Percentiles rank a stretch among this genome's conserved stretches.
These are phyloP conservation scores for Lepidium sativum DNA, from an alignment of 345 rosid species.

Conservation along the genomic window DNA sequence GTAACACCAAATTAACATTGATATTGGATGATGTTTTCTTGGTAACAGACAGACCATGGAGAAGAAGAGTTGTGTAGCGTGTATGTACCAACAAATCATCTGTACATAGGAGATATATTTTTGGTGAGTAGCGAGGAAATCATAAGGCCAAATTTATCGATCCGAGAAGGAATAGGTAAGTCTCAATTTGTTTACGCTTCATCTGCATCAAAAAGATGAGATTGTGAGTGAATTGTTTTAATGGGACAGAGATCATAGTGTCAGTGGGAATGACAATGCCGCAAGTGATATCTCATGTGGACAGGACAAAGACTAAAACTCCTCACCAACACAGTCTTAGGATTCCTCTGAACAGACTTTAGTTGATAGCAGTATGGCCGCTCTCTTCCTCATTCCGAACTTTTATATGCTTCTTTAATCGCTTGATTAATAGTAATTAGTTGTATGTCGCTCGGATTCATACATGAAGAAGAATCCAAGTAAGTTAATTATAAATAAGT, in stretches of 20 bases:
- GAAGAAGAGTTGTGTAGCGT: slow-evolving; percentile 86
- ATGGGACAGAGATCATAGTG: slow-evolving; percentile 63
- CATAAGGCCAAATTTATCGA: slow-evolving; percentile 74
- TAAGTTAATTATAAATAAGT: too few relatives aligned
- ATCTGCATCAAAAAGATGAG: background rate
- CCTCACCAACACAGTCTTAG: slow-evolving; percentile 42
- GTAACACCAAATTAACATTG: background rate
- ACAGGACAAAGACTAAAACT: slow-evolving; percentile 31
- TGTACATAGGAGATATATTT: slow-evolving; percentile 77
- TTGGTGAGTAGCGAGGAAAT: slow-evolving; percentile 71
- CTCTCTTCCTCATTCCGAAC: background rate
- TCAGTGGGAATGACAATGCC: slow-evolving; percentile 97
- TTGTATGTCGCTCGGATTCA: too few relatives aligned
- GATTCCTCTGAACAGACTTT: slow-evolving; percentile 54
- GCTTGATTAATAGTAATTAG: too few relatives aligned
- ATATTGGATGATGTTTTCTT: background rate
- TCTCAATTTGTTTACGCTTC: background rate
- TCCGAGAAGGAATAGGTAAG: slow-evolving; percentile 89
- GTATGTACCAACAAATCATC: slow-evolving; percentile 80
- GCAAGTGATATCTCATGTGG: slow-evolving; percentile 49
- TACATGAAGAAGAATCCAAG: too few relatives aligned
- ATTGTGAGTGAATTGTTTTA: slow-evolving; percentile 1
- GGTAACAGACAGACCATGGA: slow-evolving; percentile 50
- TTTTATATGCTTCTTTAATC: too few relatives aligned
- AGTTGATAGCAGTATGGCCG: background rate